Evolutionary conservation across 306 rosid genomes (phyloP), one percentile per base, ranked within the genome.

Genomic region (Medicago ruthenica): DNA sequence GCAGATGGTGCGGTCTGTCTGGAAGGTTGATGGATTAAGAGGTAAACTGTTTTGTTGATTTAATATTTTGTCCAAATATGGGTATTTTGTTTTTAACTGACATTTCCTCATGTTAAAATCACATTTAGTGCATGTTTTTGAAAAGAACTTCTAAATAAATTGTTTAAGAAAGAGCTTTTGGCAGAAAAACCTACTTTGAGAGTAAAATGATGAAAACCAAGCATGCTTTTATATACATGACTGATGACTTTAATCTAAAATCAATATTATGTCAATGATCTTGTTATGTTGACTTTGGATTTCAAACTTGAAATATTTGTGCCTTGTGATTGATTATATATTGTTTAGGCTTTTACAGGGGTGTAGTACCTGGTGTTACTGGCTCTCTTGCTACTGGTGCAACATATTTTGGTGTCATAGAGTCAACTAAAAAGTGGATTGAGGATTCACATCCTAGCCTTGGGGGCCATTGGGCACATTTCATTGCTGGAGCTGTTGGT

Each of bases 341-440:
- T 51, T 82, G 45, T 66, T 51, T 80, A 93, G 98, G 98, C 76
- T 89, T 93, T 83, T 91, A 91, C 77, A 93, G 97, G 82, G 98
- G 98, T 62, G 74, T 91, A 81, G 21, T 83, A 69, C 97, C 98
- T 48, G 98, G 97, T 76, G 48, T 93, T 80, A 86, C 82, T 50
- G 96, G 98, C 76, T 93, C 97, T 73, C 97, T 93, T 81, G 98
- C 97, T 15, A 93, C 98, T 74, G 97, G 98, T 55, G 98, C 98
- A 50, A 93, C 98, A 36, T 93, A 93, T 82, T 93, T 93, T 79
- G 97, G 98, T 55, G 88, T 91, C 81, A 91, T 93, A 64, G 96
- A 91, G 86, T 93, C 93, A 15, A 87, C 97, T 63, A 93, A 91
- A 83, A 91, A 88, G 80, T 93, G 98, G 98, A 91, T 91, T 73